These are phyloP conservation scores for Pulveroboletus ravenelii DNA, from an alignment of 768 basidiomycete species.

Conservation along the genomic window DNA sequence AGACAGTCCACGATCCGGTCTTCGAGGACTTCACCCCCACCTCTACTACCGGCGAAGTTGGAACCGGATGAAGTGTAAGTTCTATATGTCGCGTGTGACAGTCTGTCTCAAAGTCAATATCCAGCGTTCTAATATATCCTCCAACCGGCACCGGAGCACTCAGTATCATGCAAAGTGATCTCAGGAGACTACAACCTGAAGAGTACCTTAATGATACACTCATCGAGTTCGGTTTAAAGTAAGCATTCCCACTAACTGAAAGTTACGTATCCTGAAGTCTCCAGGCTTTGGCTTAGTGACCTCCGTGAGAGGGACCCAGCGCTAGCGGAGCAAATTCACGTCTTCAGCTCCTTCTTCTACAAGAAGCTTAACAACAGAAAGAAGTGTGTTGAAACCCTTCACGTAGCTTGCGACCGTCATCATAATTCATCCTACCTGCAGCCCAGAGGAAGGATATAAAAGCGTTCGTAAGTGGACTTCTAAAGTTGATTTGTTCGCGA, in stretches of 20 bases:
- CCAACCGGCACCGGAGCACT: slow-evolving; percentile 67
- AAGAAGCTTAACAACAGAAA: slow-evolving; percentile 74
- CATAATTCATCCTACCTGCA: slow-evolving; percentile 24
- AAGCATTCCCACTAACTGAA: slow-evolving; percentile 24
- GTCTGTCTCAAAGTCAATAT: slow-evolving; percentile 3
- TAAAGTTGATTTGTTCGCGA: slow-evolving; percentile 81
- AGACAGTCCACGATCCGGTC: slow-evolving; percentile 30
- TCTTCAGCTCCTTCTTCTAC: slow-evolving; percentile 98
- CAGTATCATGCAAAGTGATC: slow-evolving; percentile 76
- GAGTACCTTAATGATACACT: slow-evolving; percentile 95
- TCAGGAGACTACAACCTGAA: slow-evolving; percentile 64
- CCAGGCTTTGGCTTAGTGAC: slow-evolving; percentile 65
- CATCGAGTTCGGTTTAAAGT: slow-evolving; percentile 96
- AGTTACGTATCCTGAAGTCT: slow-evolving; percentile 2
- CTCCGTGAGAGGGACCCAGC: slow-evolving; percentile 52
- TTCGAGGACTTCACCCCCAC: slow-evolving; percentile 19
- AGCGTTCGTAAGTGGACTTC: slow-evolving; percentile 93
- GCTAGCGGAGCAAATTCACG: slow-evolving; percentile 69
- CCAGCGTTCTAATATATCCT: slow-evolving; percentile 75
- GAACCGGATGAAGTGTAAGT: slow-evolving; percentile 67
- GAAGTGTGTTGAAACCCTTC: slow-evolving; percentile 37
- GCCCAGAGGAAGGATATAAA: slow-evolving; percentile 63
- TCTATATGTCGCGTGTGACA: background rate
- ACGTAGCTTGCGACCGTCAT: background rate
- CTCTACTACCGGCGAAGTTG: slow-evolving; percentile 27